Base-by-base conservation (phyloP, 1,139 yeast genomes). In the Geotrichum bryndzae region DNA sequence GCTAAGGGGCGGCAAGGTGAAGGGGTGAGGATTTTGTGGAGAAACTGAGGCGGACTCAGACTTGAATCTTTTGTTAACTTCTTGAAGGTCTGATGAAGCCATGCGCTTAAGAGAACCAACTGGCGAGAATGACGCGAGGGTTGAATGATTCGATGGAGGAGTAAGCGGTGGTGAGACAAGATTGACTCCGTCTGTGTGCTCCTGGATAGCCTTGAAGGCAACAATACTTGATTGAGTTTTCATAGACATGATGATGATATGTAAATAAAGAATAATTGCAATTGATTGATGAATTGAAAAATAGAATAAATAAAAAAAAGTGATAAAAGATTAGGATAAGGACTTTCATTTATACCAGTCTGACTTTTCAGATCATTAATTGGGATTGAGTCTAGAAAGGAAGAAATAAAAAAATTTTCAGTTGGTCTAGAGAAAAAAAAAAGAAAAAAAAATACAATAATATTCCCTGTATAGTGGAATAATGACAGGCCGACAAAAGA, bases 161-260 rank as follows among this genome's bases (percentile, higher is more conserved):
- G 61, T 50, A 48, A 59, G 29, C 33, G 61, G 61, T 18, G 61
- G 61, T 4, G 61, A 59, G 18, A 45, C 54, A 5, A 46, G 51
- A n/a, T 41, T 41, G 48, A 41, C 48, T 3, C 18, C 48, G 48
- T 41, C 48, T n/a, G 48, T 41, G 22, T 41, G 48, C 22, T 41
- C 48, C 48, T 41, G 48, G 10, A 41, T 41, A 41, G 48, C 48
- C 10, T 41, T 41, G 3, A 41, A 41, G 48, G 48, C 48, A 6
- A 41, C 48, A 18, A 41, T 41, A n/a, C 48, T n/a, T n/a, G 48
- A 41, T 41, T 41, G 48, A n/a, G 48, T 41, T 41, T 41, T 41
- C 7, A 41, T 41, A 41, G 48, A 41, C 48, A 41, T 41, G 22
- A n/a, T 41, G n/a, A 18, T 4, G n/a, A 15, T n/a, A 41, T 41